Percentiles rank a stretch among this genome's conserved stretches.
phyloP scores from a whole-genome alignment of 495 filamentous ascomycete species.

The Ramalina intermedia region DNA sequence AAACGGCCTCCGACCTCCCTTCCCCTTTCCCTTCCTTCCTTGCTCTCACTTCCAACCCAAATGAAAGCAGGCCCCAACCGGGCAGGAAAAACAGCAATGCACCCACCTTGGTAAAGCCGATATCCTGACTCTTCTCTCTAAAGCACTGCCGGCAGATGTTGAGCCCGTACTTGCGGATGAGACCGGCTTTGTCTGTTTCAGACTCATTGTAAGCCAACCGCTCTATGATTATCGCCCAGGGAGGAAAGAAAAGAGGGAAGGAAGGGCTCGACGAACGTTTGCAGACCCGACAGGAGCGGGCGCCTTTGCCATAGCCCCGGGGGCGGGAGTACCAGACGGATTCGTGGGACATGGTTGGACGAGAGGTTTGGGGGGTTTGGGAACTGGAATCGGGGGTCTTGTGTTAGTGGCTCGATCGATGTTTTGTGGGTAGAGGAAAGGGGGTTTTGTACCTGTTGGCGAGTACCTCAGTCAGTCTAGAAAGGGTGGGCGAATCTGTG shows the following conservation, averaged over 20 bases:
- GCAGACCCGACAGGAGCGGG: constrained; percentile 63
- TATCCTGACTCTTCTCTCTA: constrained; percentile 88
- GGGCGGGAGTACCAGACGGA: constrained; percentile 98
- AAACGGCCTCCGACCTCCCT: no score
- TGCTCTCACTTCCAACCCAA: not conserved
- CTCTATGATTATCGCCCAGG: not conserved
- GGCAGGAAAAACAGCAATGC: not conserved
- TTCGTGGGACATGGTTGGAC: constrained; percentile 88
- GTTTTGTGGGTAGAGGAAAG: not conserved
- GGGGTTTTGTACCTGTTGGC: not conserved
- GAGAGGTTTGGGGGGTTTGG: constrained; percentile 15
- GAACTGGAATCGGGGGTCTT: not conserved
- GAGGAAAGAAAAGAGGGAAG: not conserved
- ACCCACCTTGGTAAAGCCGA: constrained; percentile 92
- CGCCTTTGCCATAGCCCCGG: constrained; percentile 89
- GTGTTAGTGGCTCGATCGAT: not conserved
- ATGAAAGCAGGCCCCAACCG: not conserved
- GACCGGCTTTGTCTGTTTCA: constrained; percentile 73
- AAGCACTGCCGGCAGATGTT: constrained; percentile 99
- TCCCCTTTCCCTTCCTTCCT: no score
- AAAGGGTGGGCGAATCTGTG: no score
- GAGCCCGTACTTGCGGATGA: constrained; percentile 86
- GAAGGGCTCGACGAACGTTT: not conserved
- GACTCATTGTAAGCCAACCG: constrained; percentile 24
- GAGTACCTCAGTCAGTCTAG: no score